phyloP scores from a whole-genome alignment of 352 stramenopile species.

The Phytophthora meadii region DNA sequence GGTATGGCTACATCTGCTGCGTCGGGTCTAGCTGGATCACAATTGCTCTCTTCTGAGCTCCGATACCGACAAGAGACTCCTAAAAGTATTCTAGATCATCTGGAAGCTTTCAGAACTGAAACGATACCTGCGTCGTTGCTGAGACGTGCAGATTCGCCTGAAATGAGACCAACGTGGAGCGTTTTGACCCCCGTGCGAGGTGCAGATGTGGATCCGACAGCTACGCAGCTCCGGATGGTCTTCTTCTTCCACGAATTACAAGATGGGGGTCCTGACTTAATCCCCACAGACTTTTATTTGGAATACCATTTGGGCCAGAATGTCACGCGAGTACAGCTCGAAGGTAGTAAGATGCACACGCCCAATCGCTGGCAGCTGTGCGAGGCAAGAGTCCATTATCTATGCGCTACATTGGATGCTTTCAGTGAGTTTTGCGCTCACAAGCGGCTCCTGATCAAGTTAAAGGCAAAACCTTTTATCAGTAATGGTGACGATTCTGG shows the following conservation, averaged over 20 bases:
- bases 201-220: conserved; percentile 75
- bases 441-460: conserved; percentile 72
- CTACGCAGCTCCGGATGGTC: conserved; percentile 65
- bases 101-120: conserved; percentile 36
- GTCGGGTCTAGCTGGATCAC: conserved; percentile 8
- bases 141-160: conserved; percentile 24
- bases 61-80: conserved; percentile 12
- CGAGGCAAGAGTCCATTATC: conserved; percentile 75
- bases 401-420: conserved; percentile 65
- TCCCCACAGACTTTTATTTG: conserved; percentile 73
- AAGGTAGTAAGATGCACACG: conserved; percentile 83
- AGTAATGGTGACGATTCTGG: not conserved
- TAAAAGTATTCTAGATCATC: conserved; percentile 10
- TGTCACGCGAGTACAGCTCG: conserved; percentile 63
- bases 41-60: conserved; percentile 32
- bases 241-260: conserved; percentile 90
- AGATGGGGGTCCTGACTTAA: conserved; percentile 60
- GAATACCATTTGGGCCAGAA: conserved; percentile 82
- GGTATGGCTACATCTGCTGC: conserved; percentile 26
- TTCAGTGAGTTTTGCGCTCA: conserved; percentile 76
- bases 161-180: conserved; percentile 22
- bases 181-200: conserved; percentile 30
- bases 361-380: conserved; percentile 86
- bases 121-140: conserved; percentile 25
- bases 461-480: conserved; percentile 47